Evolutionary conservation across 345 rosid genomes (phyloP), one percentile per base, ranked within the genome.

Genomic region (Salix purpurea): DNA sequence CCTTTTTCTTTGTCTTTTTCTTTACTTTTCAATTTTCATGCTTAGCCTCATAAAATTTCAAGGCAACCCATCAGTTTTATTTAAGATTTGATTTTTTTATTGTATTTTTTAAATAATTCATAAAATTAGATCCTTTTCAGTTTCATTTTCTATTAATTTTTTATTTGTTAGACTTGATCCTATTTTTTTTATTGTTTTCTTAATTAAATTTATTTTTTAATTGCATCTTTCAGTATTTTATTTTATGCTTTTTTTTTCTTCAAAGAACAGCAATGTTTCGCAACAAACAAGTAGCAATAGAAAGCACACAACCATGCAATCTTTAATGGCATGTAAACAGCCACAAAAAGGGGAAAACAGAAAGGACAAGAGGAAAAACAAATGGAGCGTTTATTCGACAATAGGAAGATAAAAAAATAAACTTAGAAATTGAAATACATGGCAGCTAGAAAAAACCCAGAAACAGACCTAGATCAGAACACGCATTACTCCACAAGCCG

Each of bases 391-490:
- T 34, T 30, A 30, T 54, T 71, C 7, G 32, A 52, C 32, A 40
- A 70, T 18, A 26, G 39, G 36, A 39, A 65, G 62, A 28, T 39
- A 19, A 42, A 0, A 36, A 42, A 23, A 18, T n/a, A n/a, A 65
- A 18, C 76, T 40, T 40, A 60, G 46, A 34, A 32, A 54, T 71
- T 36, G 48, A 37, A 44, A 56, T 52, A 11, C 11, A 61, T 30
- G 46, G n/a, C 18, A 40, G 16, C 21, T 4, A n/a, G 1, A 28
- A 34, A 68, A 56, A 34, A 34, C 76, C 44, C 21, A 54, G 19
- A 21, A 21, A 50, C 16, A 60, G 36, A 60, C 46, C 78, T 78
- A 70, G 81, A 74, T 70, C 81, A 46, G 44, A 36, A 70, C 44
- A 77, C 18, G 69, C 24, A 10, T 52, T 34, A 30, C 23, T 24